phyloP scores from a whole-genome alignment of 2,329 filamentous ascomycete genomes.

The Mycosphaerelloides madeirae region DNA sequence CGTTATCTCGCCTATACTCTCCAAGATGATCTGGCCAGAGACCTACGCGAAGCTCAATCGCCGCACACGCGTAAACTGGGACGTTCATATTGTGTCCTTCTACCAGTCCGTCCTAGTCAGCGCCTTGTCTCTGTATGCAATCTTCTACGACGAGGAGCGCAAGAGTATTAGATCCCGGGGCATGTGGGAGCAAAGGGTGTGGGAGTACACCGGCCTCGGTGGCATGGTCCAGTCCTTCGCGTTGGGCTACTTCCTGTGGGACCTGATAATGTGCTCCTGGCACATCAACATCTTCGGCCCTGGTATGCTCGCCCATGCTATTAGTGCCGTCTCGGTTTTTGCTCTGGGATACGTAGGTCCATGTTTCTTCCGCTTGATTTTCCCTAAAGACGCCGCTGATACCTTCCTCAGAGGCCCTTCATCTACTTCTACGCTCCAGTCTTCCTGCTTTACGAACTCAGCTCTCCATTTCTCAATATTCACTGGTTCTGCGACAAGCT shows the following conservation, averaged over 20 bases:
- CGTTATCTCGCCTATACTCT: slow-evolving; percentile 63
- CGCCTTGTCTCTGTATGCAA: slow-evolving; percentile 66
- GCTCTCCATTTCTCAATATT: slow-evolving; percentile 77
- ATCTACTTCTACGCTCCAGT: slow-evolving; percentile 75
- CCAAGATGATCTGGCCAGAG: slow-evolving; percentile 56
- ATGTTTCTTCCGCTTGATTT: slow-evolving; percentile 1
- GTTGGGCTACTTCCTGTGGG: slow-evolving; percentile 80
- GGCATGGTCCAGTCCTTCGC: slow-evolving; percentile 74
- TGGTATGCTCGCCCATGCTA: slow-evolving; percentile 73
- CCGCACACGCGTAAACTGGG: slow-evolving; percentile 71
- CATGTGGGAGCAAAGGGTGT: slow-evolving; percentile 60
- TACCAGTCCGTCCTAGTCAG: slow-evolving; percentile 72
- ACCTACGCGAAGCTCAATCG: slow-evolving; percentile 60
- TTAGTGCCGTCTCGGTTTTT: slow-evolving; percentile 69
- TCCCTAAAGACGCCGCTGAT: slow-evolving; percentile 2
- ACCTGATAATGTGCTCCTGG: slow-evolving; percentile 63
- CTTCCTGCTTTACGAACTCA: slow-evolving; percentile 85
- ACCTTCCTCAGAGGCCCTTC: slow-evolving; percentile 61
- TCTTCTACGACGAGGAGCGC: slow-evolving; percentile 64
- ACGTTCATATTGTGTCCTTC: slow-evolving; percentile 80
- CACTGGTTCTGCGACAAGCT: slow-evolving; percentile 93
- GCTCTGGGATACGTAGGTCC: slow-evolving; percentile 70
- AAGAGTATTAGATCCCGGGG: slow-evolving; percentile 45
- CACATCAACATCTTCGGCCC: slow-evolving; percentile 68
- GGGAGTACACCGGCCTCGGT: slow-evolving; percentile 68